Percentiles rank a stretch among this genome's conserved stretches.
phyloP scores from a whole-genome alignment of 305 asterid species.

The Fraxinus sp. region DNA sequence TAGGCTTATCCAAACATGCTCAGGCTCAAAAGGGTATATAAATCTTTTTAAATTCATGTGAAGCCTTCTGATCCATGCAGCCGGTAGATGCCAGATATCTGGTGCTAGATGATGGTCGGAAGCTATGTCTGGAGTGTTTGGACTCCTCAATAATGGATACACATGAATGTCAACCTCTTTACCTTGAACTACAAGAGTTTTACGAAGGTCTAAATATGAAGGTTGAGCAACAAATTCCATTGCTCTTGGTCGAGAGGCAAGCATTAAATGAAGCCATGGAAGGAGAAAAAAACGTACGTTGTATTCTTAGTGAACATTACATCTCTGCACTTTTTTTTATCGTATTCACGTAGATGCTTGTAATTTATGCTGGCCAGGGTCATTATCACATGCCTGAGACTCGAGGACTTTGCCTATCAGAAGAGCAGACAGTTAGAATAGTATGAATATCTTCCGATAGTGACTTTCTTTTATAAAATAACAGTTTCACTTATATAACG shows the following conservation, averaged over 20 bases:
- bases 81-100: constrained; percentile 82
- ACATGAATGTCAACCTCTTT: constrained; percentile 94
- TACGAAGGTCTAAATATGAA: constrained; percentile 95
- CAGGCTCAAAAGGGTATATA: background rate
- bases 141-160: constrained; percentile 98
- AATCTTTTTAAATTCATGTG: constrained; percentile 16
- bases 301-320: background rate
- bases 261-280: constrained; percentile 99
- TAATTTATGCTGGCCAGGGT: constrained; percentile 50
- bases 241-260: constrained; percentile 95
- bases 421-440: constrained; percentile 94
- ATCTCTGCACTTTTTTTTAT: constrained; percentile 2
- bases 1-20: background rate
- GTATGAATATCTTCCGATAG: constrained; percentile 42
- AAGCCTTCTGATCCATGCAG: constrained; percentile 43
- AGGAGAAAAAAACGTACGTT: constrained; percentile 82
- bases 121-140: constrained; percentile 88
- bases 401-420: constrained; percentile 95
- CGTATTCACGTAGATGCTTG: background rate
- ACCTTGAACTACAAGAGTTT: constrained; percentile 93
- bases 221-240: constrained; percentile 92
- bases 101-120: constrained; percentile 91
- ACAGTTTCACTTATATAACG: background rate
- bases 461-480: background rate
- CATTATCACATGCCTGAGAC: constrained; percentile 99